Evolutionary conservation across 2,329 filamentous ascomycete genomes (phyloP).

Genomic region (Hypoxylon sp.): DNA sequence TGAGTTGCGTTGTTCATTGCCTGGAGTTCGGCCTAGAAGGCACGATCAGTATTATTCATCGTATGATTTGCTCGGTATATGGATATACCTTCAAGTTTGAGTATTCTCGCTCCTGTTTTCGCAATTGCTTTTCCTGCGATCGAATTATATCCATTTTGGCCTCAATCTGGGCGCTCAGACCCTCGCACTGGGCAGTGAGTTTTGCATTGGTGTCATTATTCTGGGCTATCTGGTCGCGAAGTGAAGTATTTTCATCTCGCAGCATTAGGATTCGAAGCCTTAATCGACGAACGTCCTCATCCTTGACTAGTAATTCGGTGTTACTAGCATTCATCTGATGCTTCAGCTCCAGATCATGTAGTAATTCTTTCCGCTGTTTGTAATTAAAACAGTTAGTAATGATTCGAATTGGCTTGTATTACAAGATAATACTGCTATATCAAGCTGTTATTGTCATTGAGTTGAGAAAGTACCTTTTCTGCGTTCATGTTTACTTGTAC

Average conservation of each 20-base stretch:
- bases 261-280: conserved; percentile 79
- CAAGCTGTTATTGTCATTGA: background rate
- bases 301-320: conserved; percentile 77
- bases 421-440: background rate
- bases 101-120: conserved; percentile 65
- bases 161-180: conserved; percentile 61
- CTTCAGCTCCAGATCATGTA: conserved; percentile 75
- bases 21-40: conserved; percentile 75
- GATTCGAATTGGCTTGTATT: conserved; percentile 11
- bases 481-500: conserved; percentile 56
- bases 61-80: background rate
- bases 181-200: conserved; percentile 59
- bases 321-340: conserved; percentile 77
- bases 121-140: conserved; percentile 64
- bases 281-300: conserved; percentile 80
- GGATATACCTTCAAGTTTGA: conserved; percentile 62
- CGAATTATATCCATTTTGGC: conserved; percentile 60
- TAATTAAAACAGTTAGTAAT: conserved; percentile 16
- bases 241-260: conserved; percentile 79
- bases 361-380: conserved; percentile 61
- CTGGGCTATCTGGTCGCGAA: conserved; percentile 73
- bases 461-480: conserved; percentile 55
- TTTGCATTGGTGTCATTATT: conserved; percentile 50
- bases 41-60: conserved; percentile 43
- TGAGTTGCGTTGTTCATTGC: conserved; percentile 76